Base-by-base conservation (phyloP, 306 rosid species). In the Phaseolus lunatus region DNA sequence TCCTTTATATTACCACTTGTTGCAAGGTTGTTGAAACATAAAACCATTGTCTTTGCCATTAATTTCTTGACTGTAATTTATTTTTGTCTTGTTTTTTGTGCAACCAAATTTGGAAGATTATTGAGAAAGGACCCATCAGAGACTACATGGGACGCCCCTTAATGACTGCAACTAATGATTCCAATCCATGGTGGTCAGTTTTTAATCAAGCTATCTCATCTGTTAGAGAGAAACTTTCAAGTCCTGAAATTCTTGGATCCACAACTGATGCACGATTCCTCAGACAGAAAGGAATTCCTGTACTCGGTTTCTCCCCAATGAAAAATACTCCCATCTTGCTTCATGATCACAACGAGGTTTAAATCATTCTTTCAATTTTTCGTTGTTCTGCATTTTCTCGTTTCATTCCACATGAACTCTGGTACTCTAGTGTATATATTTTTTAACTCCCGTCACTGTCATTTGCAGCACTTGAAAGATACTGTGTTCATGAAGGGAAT, bases 291-390 rank as follows among this genome's bases (percentile, higher is more conserved):
- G 97, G 96, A 48, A 88, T 92, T 83, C 97, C 99, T 43, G 82
- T 70, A 6, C 89, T 92, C n/a, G 97, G 97, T 81, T 95, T 95
- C 89, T 95, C 97, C 31, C 97, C 99, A 24, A 90, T 92, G 97
- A 70, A 49, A 54, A 88, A 95, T 71, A 90, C 96, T 75, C 97
- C 97, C n/a, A 79, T 95, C 91, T 83, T 95, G 84, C 90, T 87
- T 77, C 98, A 92, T 78, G 97, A 95, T n/a, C 97, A 90, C 83
- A 90, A 95, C 11, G 99, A 95, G 97, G 97, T 91, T 59, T 67
- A 49, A 44, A 73, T 44, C 72, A 27, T 29, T 61, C 70, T 75
- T 70, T 59, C 16, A 15, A 44, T 52, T 70, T 43, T 65, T 72
- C 27, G n/a, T 56, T 41, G 22, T 69, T 57, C 3, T 67, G 35